Base-by-base conservation (phyloP, 139 green algal species). In the Zygnema cylindricum region DNA sequence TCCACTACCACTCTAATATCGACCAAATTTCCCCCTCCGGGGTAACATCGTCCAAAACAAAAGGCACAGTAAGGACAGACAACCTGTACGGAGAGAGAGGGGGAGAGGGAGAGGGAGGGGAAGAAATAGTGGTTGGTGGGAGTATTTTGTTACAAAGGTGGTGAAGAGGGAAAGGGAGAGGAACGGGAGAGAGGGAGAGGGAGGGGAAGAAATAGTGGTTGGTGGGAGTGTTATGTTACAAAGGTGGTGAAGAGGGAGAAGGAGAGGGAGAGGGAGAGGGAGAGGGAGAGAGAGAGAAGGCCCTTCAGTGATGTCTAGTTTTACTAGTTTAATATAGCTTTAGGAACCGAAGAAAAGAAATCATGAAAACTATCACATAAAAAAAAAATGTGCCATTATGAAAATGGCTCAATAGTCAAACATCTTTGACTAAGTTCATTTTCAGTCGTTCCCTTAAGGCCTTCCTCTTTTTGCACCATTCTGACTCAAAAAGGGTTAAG, bases 31-130 rank as follows among this genome's bases (percentile, higher is more conserved):
- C 16, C 32, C 43, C 32, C 84, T 42, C 84, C 84, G 33, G 23
- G 32, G 76, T 89, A 89, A 2, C 63, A 88, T 16, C 84, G 71
- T 33, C 75, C n/a, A 41, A 89, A 89, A 75, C 84, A 89, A 3
- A 87, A 2, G 76, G 69, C 75, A 38, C 33, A 38, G 36, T 89
- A 89, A 25, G 84, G 84, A 23, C 36, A 63, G 23, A 76, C 84
- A 36, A 87, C 71, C 81, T 87, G 81, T 85, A 39, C 7, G 11
- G 3, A 41, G 33, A 11, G 49, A 40, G 36, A 41, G 3, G 77
- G 11, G 82, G 33, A 77, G 33, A 11, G 11, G 82, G 11, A 85
- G 11, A 54, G 16, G 7, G 43, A 38, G 11, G 3, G 11, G 11
- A 39, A 11, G 11, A 49, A 85, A 75, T 55, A 43, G 82, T 11